Evolutionary conservation across 164 flowering plant species (phyloP), one percentile per base, ranked within the genome.

Genomic region (Buxus sempervirens): DNA sequence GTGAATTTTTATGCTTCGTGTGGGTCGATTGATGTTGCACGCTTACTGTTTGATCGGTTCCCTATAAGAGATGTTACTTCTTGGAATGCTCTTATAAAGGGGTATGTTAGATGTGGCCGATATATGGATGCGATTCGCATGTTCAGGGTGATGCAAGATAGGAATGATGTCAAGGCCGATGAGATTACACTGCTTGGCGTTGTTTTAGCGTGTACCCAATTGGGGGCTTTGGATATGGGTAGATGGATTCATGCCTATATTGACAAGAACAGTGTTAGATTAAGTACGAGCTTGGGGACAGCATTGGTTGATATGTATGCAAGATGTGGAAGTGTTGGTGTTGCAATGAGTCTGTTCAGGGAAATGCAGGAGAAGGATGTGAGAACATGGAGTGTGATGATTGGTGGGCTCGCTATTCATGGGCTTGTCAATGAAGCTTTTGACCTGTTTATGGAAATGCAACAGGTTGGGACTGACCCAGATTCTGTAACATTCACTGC

Each of bases 81-180:
- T 36, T 69, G 79, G 79, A 76, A 76, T 69, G 67, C 79, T 24
- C 68, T 76, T 69, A 65, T 76, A n/a, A 76, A 72, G 57, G 75
- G 68, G 12, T 76, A 76, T 65, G 76, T 76, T 32, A 58, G 63
- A 48, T 45, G 54, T 45, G 54, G 63, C 53, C 63, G 66, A 26
- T 56, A 65, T 28, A 24, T 72, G 59, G 79, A 72, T 68, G 71
- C 73, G 4, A 60, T 72, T 32, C 36, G 38, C 22, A 64, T 76
- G 49, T 76, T 76, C 60, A 60, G 71, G 48, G 22, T 58, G 48
- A 69, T 76, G 79, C 76, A 68, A 36, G 60, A 64, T 59, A 36
- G 66, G 63, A 62, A 9, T 1, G 64, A 58, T 49, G 61, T 69
- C n/a, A 27, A 62, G 63, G 75, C 69, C 10, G 69, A 76, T 58